Evolutionary conservation across 129 eudicot species (phyloP).

Genomic region (Cynara cardunculus): DNA sequence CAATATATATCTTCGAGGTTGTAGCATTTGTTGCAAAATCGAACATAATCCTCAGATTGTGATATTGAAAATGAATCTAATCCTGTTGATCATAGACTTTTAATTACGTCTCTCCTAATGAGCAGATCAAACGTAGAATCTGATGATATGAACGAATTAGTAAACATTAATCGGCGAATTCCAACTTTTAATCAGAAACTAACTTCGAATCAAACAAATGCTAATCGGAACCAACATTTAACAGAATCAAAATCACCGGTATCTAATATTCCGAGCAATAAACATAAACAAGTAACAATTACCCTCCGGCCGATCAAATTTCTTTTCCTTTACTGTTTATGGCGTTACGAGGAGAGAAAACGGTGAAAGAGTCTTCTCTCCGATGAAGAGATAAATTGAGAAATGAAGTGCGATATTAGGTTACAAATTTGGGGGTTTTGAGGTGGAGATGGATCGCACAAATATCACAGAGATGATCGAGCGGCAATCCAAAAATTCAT

Average conservation of each 20-base stretch:
- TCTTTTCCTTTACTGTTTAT: background rate
- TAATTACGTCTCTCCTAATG: background rate
- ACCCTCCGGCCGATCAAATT: constrained; percentile 11
- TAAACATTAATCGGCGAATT: background rate
- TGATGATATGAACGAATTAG: background rate
- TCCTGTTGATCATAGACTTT: background rate
- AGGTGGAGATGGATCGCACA: constrained; percentile 16
- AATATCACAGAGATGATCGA: constrained; percentile 20
- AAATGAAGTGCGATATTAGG: constrained; percentile 1
- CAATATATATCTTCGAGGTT: background rate
- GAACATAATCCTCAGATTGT: background rate
- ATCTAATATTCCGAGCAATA: constrained; percentile 2
- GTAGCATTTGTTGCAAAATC: background rate
- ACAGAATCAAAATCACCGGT: constrained; percentile 9
- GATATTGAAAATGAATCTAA: background rate
- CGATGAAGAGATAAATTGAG: constrained; percentile 14
- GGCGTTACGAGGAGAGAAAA: constrained; percentile 28
- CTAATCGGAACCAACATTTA: background rate
- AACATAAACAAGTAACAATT: background rate
- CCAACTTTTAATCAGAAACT: background rate
- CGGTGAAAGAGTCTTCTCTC: constrained; percentile 30
- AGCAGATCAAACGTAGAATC: background rate
- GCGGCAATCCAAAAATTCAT: constrained; percentile 32
- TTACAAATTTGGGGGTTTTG: constrained; percentile 18
- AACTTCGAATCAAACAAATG: background rate